A percentile compares a stretch with the other conserved stretches of the same genome.
Conservation (phyloP, 2,329 filamentous ascomycete genomes). For the Didymella arachidicola region DNA sequence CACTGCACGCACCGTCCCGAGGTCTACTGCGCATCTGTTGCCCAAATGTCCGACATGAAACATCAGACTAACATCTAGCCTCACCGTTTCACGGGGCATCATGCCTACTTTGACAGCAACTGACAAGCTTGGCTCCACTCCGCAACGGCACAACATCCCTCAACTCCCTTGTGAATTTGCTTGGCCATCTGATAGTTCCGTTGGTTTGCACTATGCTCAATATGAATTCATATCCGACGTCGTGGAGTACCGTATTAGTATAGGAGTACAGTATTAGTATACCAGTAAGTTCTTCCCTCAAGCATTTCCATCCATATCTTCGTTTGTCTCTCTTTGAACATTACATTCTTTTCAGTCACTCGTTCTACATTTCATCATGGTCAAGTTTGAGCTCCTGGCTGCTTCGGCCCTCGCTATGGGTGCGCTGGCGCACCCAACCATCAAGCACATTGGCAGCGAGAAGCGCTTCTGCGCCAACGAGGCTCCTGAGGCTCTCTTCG, state of each 20-base stretch:
- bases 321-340: slow-evolving; percentile 2
- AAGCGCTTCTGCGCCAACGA: slow-evolving; percentile 30
- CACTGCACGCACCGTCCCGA: not conserved
- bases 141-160: not conserved
- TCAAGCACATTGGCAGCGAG: slow-evolving; percentile 33
- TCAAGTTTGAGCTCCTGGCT: slow-evolving; percentile 28
- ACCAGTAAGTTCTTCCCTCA: not conserved
- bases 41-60: not conserved
- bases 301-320: not conserved
- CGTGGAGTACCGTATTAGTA: not conserved
- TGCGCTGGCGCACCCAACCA: slow-evolving; percentile 36
- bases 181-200: not conserved
- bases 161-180: not conserved
- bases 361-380: slow-evolving; percentile 25
- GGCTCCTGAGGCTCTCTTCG: slow-evolving; percentile 25
- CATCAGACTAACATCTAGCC: not conserved
- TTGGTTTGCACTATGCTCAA: not conserved
- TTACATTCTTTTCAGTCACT: slow-evolving; percentile 14
- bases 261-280: not conserved
- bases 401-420: slow-evolving; percentile 26
- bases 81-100: not conserved
- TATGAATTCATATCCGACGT: not conserved
- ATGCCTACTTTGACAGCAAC: not conserved
- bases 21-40: not conserved
- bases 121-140: not conserved